phyloP scores from a whole-genome alignment of 176 grass and related monocot genomes.

The Juncus effusus region DNA sequence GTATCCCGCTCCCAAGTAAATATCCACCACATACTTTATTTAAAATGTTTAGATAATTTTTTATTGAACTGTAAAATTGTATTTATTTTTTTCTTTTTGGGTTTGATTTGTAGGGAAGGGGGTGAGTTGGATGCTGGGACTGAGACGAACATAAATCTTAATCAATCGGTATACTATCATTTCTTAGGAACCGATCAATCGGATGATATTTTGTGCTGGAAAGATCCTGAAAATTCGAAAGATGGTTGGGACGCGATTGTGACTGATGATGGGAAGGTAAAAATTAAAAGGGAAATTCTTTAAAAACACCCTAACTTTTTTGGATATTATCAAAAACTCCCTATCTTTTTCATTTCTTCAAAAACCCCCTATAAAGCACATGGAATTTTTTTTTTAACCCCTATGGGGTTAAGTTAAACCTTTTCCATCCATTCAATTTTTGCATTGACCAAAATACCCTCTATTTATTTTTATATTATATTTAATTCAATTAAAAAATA shows the following conservation, averaged over 20 bases:
- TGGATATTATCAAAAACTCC: too few relatives aligned
- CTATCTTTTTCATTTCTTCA: too few relatives aligned
- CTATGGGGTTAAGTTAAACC: too few relatives aligned
- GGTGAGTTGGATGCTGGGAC: slow-evolving; percentile 72
- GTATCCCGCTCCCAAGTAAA: slow-evolving; percentile 77
- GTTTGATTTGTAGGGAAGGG: slow-evolving; percentile 36
- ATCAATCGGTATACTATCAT: slow-evolving; percentile 92
- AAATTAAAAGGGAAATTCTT: too few relatives aligned
- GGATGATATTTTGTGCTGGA: slow-evolving; percentile 94
- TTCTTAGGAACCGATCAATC: slow-evolving; percentile 79
- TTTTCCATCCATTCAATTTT: too few relatives aligned
- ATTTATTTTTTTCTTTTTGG: slow-evolving; percentile 7
- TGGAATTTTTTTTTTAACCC: too few relatives aligned
- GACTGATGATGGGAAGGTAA: slow-evolving; percentile 89
- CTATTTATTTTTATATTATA: too few relatives aligned
- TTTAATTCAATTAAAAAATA: too few relatives aligned
- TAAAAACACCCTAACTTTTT: too few relatives aligned
- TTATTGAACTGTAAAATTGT: not conserved
- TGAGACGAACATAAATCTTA: slow-evolving; percentile 87
- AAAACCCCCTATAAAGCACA: too few relatives aligned
- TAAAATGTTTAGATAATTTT: not conserved
- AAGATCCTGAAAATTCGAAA: slow-evolving; percentile 83
- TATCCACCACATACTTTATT: not conserved
- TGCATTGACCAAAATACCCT: too few relatives aligned
- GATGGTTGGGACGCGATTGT: slow-evolving; percentile 46